Evolutionary conservation across 2,329 filamentous ascomycete species (phyloP), one percentile per base, ranked within the genome.

Genomic region (Xylariales sp.): DNA sequence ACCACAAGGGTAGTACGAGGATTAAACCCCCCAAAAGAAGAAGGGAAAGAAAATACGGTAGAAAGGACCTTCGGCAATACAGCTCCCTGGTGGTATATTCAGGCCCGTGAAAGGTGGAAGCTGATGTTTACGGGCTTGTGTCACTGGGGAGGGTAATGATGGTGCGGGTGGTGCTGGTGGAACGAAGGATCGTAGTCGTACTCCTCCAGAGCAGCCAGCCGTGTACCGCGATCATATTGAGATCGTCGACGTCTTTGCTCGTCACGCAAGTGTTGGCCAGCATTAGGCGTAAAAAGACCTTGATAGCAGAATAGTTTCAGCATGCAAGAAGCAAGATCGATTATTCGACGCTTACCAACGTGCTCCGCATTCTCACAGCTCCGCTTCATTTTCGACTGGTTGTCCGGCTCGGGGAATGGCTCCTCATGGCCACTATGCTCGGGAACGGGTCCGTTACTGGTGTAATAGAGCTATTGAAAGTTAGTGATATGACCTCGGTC

Each of bases 321-420:
- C 10, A 9, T 4, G 28, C 11, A 25, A 8, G 31, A 33, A 10
- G 9, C 12, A 22, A 11, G 9, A 4, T 31, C 4, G 10, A 31
- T 15, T 8, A 27, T 27, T 27, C 5, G 9, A 42, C 39, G 73
- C 82, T 61, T 60, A 80, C 89, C 89, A 51, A 91, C 80, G 56
- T 88, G 82, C 58, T 88, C 84, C 2, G 88, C 88, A 59, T 93
- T 94, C 59, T 94, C 86, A 46, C 86, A 84, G 51, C 86, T 93
- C 46, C 89, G 78, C 65, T 88, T 85, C 73, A 93, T 84, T 68
- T 95, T 95, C 1, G 85, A 86, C 42, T 81, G 76, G 56, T 95
- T 95, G 65, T 95, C 88, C 0, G 88, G 84, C 1, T 70, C 68
- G 0, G 88, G 88, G 53, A 95, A 95, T 0, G 68, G 60, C 51